Conservation (phyloP, 345 rosid genomes). For the Eucalyptus victrix region DNA sequence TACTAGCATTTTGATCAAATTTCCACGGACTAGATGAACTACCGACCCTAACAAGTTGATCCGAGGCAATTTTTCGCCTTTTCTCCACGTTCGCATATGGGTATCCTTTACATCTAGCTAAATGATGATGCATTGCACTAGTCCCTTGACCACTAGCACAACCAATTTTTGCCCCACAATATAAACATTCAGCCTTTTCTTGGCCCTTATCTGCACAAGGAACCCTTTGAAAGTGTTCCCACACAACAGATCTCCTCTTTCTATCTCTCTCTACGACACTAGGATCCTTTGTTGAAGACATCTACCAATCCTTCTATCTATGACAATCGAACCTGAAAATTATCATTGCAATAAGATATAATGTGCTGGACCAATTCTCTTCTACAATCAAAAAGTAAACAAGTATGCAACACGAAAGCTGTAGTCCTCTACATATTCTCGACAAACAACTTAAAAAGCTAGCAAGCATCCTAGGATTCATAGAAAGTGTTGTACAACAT, state of each 20-base stretch:
- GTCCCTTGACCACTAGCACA: neutral
- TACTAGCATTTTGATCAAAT: neutral
- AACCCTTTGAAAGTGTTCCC: neutral
- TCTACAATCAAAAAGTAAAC: neutral
- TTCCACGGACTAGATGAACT: neutral
- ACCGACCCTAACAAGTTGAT: neutral
- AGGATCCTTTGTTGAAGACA: neutral
- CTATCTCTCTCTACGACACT: neutral
- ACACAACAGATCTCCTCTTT: neutral
- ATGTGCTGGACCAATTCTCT: neutral
- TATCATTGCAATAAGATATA: neutral
- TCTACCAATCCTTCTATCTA: neutral
- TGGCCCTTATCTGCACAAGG: neutral
- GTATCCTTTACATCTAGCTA: neutral
- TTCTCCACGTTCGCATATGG: neutral
- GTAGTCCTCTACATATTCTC: neutral
- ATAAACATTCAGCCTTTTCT: neutral
- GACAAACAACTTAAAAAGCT: neutral
- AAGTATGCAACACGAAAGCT: neutral
- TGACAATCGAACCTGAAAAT: neutral
- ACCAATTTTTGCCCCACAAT: neutral
- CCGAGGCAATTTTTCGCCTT: neutral
- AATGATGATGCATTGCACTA: neutral
- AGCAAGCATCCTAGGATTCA: neutral
- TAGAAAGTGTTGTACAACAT: neutral